Percentiles rank a stretch among this genome's conserved stretches.
phyloP scores from a whole-genome alignment of 2,329 filamentous ascomycete genomes.

The Parafenestella ontariensis region DNA sequence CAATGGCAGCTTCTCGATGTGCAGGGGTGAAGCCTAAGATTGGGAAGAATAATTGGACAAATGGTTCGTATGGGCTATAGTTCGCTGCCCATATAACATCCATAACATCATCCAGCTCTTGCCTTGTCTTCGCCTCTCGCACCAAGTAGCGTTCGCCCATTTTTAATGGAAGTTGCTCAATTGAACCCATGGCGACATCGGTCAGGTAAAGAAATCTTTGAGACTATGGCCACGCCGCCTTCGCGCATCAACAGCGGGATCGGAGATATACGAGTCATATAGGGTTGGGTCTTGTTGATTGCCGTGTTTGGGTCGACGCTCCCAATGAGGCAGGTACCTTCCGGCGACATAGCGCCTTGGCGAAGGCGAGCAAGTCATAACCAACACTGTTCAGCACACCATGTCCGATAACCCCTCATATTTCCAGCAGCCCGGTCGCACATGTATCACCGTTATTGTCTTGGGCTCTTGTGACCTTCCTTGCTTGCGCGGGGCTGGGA shows the following conservation, averaged over 20 bases:
- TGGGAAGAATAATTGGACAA: constrained; percentile 45
- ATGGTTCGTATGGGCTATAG: constrained; percentile 44
- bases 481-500: constrained; percentile 23
- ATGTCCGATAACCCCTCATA: constrained; percentile 25
- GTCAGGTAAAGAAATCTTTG: constrained; percentile 19
- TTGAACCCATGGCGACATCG: constrained; percentile 30
- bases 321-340: constrained; percentile 34
- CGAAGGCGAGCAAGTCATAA: constrained; percentile 28
- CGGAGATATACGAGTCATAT: constrained; percentile 31
- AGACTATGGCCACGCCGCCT: constrained; percentile 19
- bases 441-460: constrained; percentile 30
- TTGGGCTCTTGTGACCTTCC: constrained; percentile 29
- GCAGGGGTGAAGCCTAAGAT: constrained; percentile 36
- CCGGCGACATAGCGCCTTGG: constrained; percentile 30
- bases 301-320: constrained; percentile 27
- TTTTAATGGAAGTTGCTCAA: constrained; percentile 15
- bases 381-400: constrained; percentile 18
- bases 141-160: constrained; percentile 34
- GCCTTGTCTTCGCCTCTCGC: constrained; percentile 31
- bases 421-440: constrained; percentile 23
- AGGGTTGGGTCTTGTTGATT: constrained; percentile 31
- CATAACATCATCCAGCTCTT: constrained; percentile 41
- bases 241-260: constrained; percentile 28
- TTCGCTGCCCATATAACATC: constrained; percentile 47
- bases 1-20: constrained; percentile 34